Conservation (phyloP, 805 yeast genomes). For the Schwanniomyces polymorphus region DNA sequence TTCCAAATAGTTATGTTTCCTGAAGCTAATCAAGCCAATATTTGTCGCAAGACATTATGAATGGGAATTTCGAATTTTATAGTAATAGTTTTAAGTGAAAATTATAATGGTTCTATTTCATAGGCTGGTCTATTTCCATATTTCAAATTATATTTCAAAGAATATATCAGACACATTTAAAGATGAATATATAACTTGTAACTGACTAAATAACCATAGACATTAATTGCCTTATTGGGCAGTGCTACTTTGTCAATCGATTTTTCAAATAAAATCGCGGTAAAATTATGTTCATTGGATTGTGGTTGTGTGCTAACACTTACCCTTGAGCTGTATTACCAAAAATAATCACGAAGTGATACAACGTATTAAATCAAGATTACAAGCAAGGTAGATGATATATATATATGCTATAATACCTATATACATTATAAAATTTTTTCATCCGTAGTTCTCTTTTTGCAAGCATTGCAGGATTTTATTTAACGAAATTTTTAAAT, state of each 20-base stretch:
- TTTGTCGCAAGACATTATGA: too few species aligned
- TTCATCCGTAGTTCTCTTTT: background rate
- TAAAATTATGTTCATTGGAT: background rate
- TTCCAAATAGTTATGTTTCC: too few species aligned
- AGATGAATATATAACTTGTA: too few species aligned
- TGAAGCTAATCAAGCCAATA: too few species aligned
- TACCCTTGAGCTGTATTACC: background rate
- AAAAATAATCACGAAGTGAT: background rate
- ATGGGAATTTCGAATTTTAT: too few species aligned
- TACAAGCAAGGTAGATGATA: background rate
- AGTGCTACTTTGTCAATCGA: background rate
- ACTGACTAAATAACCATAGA: too few species aligned
- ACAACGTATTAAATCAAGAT: background rate
- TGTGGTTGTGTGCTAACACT: background rate
- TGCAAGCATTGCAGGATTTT: background rate
- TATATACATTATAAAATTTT: background rate
- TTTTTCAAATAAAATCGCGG: constrained; percentile 1
- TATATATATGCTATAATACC: background rate
- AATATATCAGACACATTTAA: too few species aligned
- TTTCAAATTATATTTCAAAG: too few species aligned
- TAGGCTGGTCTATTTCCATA: too few species aligned
- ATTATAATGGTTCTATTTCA: too few species aligned
- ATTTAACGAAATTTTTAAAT: constrained; percentile 6
- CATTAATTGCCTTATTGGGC: background rate
- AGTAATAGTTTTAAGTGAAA: too few species aligned